phyloP scores from a whole-genome alignment of 257 asterid genomes.

The Ballota nigra region DNA sequence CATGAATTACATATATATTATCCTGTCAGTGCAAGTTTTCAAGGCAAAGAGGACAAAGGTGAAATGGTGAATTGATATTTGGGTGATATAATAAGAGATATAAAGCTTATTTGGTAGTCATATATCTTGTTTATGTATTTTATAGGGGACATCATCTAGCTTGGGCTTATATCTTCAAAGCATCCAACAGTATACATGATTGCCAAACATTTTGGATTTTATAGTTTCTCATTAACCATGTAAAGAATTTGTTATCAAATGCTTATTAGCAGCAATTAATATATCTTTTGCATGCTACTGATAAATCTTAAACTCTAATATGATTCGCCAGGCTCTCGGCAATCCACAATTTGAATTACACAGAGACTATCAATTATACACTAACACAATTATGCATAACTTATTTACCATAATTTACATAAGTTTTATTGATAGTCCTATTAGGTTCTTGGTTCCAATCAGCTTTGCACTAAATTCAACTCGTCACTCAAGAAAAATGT shows the following conservation, averaged over 20 bases:
- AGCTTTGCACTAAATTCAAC: neutral
- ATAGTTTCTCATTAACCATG: neutral
- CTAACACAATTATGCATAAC: neutral
- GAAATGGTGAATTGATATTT: neutral
- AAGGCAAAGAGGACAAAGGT: neutral
- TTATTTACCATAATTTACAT: neutral
- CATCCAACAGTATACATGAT: neutral
- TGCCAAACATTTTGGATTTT: neutral
- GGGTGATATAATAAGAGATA: neutral
- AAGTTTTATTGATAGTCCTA: neutral
- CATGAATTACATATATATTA: neutral
- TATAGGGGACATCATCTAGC: neutral
- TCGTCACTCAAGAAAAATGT: neutral
- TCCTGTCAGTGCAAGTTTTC: neutral
- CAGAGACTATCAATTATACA: neutral
- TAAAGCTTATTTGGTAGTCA: neutral
- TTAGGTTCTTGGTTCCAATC: neutral
- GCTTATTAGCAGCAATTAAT: too few species aligned
- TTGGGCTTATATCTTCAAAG: neutral
- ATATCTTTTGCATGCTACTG: neutral
- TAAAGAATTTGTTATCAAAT: neutral
- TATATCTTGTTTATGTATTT: neutral
- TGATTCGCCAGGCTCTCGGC: neutral
- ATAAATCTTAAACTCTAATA: neutral
- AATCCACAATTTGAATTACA: neutral